Evolutionary conservation across 208 protist species (phyloP), one percentile per base, ranked within the genome.

Genomic region (Leishmania mexicana): DNA sequence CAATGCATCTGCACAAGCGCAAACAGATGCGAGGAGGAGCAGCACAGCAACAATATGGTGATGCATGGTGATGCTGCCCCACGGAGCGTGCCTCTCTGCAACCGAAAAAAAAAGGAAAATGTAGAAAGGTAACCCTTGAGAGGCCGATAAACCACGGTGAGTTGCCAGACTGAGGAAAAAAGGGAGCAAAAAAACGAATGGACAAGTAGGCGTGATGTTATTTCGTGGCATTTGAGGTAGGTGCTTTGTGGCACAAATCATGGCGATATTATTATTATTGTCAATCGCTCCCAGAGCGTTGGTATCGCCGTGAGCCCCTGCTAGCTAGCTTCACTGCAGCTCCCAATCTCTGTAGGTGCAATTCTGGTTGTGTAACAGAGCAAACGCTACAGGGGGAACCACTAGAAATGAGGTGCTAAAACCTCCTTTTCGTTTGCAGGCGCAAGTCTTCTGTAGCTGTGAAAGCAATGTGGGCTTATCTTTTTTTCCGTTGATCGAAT

Each of bases 1-100:
- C 73, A 94, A 83, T 49, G 90, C 84, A 35, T 78, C 31, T 51
- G 75, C 80, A 81, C 10, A 4, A 38, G 45, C 47, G 67, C 40
- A 58, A 17, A 71, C 24, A 42, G 62, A 88, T 8, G 24, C 60
- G 8, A 81, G 38, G 7, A 53, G 58, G 31, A 78, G 87, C 2
- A 84, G 81, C 4, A 75, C 71, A 71, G 53, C 57, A 62, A 62
- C 28, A 53, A 64, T 51, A 53, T 71, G 60, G 47, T 6, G 21
- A 28, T 31, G 72, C 72, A 76, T 71, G 40, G n/a, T 68, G 40
- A 53, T 31, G 57, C 3, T 21, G 11, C 75, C 6, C n/a, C 24
- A 8, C n/a, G 57, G n/a, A 82, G 45, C 3, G 79, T 4, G 11
- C 6, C n/a, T 31, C 28, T n/a, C 24, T 8, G 45, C 4, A 17